Evolutionary conservation across 192 early-diverging fungal species (phyloP).

Genomic region (Chytriomyces hyalinus): DNA sequence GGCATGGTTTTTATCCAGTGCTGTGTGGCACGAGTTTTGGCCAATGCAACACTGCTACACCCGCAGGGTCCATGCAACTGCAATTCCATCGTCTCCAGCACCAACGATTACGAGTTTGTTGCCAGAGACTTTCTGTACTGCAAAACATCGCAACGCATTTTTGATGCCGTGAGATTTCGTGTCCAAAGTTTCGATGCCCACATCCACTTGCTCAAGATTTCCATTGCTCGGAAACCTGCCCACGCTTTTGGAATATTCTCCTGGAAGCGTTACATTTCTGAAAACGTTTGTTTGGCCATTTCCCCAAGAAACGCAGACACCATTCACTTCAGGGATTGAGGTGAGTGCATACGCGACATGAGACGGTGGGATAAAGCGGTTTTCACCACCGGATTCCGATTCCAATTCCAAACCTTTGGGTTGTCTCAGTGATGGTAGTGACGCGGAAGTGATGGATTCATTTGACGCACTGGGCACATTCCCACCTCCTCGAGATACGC

Average conservation of each 20-base stretch:
- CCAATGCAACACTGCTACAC: too few relatives aligned
- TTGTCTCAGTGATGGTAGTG: neutral
- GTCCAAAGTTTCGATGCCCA: neutral
- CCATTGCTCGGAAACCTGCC: neutral
- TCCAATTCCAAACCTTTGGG: neutral
- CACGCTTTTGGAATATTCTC: neutral
- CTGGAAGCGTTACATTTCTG: neutral
- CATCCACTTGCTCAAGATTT: neutral
- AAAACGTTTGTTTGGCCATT: slow-evolving; percentile 9
- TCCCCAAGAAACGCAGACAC: slow-evolving; percentile 19
- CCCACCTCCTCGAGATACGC: neutral
- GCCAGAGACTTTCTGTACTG: neutral
- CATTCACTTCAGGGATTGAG: slow-evolving; percentile 9
- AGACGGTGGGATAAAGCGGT: neutral
- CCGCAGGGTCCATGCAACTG: neutral
- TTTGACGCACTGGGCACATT: neutral
- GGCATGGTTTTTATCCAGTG: too few relatives aligned
- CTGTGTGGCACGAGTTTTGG: too few relatives aligned
- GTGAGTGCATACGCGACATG: slow-evolving; percentile 8
- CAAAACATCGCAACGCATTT: slow-evolving; percentile 21
- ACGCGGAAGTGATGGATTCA: neutral
- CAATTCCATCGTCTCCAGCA: slow-evolving; percentile 29
- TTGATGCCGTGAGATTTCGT: slow-evolving; percentile 1
- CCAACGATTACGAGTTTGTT: neutral
- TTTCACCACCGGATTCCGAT: neutral